Evolutionary conservation across 495 filamentous ascomycete genomes (phyloP).

Genomic region (Talaromyces liani): DNA sequence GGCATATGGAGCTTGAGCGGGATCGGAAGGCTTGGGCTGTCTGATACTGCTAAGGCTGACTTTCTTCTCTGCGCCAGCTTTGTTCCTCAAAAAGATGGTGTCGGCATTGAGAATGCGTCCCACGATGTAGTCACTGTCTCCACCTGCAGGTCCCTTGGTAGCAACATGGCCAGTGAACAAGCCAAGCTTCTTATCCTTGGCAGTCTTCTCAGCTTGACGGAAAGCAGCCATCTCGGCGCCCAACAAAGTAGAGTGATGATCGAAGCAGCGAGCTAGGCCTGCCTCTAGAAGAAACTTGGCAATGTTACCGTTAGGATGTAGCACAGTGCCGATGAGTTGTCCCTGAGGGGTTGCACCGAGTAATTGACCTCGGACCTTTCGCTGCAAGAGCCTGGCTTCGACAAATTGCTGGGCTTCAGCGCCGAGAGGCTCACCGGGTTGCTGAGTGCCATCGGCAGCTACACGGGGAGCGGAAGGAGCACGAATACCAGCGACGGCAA

Average conservation of each 20-base stretch:
- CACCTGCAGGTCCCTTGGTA: constrained; percentile 42
- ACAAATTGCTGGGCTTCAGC: constrained; percentile 81
- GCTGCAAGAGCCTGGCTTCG: constrained; percentile 76
- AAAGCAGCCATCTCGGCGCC: constrained; percentile 78
- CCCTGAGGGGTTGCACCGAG: constrained; percentile 82
- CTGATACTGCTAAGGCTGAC: constrained; percentile 88
- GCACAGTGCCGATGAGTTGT: constrained; percentile 70
- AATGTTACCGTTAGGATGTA: constrained; percentile 87
- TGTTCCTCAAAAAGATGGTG: constrained; percentile 76
- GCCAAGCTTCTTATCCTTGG: constrained; percentile 64
- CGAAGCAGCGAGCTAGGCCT: constrained; percentile 84
- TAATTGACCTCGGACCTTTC: constrained; percentile 70
- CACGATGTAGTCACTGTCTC: constrained; percentile 69
- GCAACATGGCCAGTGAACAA: constrained; percentile 72
- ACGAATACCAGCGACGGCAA: constrained; percentile 83
- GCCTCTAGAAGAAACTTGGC: constrained; percentile 79
- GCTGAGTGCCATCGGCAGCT: constrained; percentile 69
- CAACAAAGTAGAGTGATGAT: constrained; percentile 86
- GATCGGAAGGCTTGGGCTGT: constrained; percentile 77
- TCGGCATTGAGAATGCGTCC: constrained; percentile 83
- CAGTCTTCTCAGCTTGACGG: constrained; percentile 79
- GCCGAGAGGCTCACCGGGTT: constrained; percentile 79
- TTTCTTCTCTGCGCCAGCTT: constrained; percentile 77
- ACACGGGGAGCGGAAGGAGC: constrained; percentile 78
- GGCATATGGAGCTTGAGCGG: constrained; percentile 75